Evolutionary conservation across 345 rosid species (phyloP).

Genomic region (Luvunga scandens): DNA sequence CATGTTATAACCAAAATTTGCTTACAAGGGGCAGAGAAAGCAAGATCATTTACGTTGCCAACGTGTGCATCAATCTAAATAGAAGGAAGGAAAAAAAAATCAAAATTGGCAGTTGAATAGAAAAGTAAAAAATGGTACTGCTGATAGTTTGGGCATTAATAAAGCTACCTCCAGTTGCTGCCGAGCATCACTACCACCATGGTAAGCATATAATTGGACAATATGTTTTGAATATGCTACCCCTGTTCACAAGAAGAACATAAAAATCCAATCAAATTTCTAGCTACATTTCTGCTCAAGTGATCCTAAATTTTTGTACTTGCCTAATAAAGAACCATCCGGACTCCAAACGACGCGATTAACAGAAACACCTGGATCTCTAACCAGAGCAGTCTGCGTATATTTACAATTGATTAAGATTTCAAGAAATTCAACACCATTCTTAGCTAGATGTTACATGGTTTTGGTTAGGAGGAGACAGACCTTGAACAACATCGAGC

Average conservation of each 20-base stretch:
- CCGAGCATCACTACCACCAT: slow-evolving; percentile 66
- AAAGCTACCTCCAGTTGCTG: slow-evolving; percentile 73
- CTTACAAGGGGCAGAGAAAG: slow-evolving; percentile 63
- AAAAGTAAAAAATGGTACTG: slow-evolving; percentile 1
- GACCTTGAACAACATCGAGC: slow-evolving; percentile 50
- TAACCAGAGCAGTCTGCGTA: slow-evolving; percentile 35
- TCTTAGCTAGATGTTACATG: not conserved
- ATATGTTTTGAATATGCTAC: slow-evolving; percentile 89
- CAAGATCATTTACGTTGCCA: slow-evolving; percentile 73
- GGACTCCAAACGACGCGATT: slow-evolving; percentile 50
- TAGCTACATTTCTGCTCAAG: not conserved
- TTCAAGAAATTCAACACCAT: slow-evolving; percentile 4
- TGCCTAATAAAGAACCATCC: slow-evolving; percentile 56
- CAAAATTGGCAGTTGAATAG: not conserved
- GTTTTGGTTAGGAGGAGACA: slow-evolving; percentile 20
- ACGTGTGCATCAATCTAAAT: slow-evolving; percentile 71
- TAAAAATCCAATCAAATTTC: not conserved
- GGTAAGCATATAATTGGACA: slow-evolving; percentile 83
- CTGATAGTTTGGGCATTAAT: not conserved
- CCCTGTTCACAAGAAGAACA: slow-evolving; percentile 42
- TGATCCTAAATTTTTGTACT: slow-evolving; percentile 12
- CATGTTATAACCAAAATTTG: slow-evolving; percentile 77
- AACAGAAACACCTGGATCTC: slow-evolving; percentile 40
- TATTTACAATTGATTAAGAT: slow-evolving; percentile 12
- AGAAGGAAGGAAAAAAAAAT: not conserved